Percentiles rank a stretch among this genome's conserved stretches.
These are phyloP conservation scores for Astrothelium subdiscretum DNA, from an alignment of 495 filamentous ascomycete species.

Conservation along the genomic window DNA sequence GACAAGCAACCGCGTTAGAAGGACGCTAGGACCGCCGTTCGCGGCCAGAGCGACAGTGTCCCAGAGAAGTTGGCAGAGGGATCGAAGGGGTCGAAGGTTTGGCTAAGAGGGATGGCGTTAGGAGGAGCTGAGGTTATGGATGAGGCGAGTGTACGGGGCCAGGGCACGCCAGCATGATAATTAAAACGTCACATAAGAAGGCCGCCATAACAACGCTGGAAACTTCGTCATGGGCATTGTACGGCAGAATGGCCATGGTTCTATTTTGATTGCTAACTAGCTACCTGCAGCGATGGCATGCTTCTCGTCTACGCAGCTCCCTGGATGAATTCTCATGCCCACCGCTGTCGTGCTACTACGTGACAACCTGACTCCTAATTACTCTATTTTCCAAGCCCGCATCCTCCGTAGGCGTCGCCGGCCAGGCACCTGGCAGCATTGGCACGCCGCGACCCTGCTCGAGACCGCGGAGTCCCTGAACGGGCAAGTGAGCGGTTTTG, in stretches of 20 bases:
- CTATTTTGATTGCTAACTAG: neutral
- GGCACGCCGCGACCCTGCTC: neutral
- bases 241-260: neutral
- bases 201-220: neutral
- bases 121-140: neutral
- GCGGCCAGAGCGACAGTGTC: neutral
- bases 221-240: too few relatives aligned
- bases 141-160: neutral
- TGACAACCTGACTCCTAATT: neutral
- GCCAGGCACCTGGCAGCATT: neutral
- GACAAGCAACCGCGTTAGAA: neutral
- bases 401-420: neutral
- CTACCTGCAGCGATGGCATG: neutral
- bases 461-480: neutral
- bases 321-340: neutral
- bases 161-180: constrained; percentile 2
- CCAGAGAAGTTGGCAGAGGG: neutral
- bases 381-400: neutral
- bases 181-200: constrained; percentile 1
- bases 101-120: constrained; percentile 1
- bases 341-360: neutral
- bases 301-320: neutral
- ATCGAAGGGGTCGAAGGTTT: neutral
- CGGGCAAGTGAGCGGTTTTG: neutral
- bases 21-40: neutral